Conservation (phyloP, 768 basidiomycete species). For the Mycena polygramma region DNA sequence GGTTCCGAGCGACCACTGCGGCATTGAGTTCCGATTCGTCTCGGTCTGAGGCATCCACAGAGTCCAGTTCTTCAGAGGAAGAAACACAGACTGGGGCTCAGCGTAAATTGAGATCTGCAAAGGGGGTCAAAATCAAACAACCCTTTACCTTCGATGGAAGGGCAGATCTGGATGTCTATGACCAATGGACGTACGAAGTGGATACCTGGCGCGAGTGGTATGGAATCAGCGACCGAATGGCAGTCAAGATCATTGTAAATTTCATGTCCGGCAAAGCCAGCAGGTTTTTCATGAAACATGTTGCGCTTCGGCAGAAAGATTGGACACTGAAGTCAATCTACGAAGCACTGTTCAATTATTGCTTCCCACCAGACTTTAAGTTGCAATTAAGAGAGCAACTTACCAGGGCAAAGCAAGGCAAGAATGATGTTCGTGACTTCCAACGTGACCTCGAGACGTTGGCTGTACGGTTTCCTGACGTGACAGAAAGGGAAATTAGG, state of each 20-base stretch:
- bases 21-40: neutral
- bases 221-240: neutral
- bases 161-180: neutral
- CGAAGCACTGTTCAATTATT: slow-evolving; percentile 11
- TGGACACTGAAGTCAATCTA: neutral
- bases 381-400: slow-evolving; percentile 12
- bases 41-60: neutral
- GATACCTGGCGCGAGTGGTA: neutral
- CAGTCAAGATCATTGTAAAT: neutral
- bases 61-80: slow-evolving; percentile 3
- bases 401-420: slow-evolving; percentile 3
- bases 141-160: neutral
- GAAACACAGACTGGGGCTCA: neutral
- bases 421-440: slow-evolving; percentile 8
- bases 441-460: slow-evolving; percentile 13
- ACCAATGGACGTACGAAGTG: neutral
- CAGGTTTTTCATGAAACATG: neutral
- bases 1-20: neutral
- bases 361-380: slow-evolving; percentile 22
- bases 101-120: neutral
- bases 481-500: neutral
- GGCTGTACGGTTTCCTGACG: slow-evolving; percentile 15
- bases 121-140: neutral
- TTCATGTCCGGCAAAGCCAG: neutral
- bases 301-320: neutral